Conservation (phyloP, 352 stramenopile genomes). For the Lagenidium sp. region DNA sequence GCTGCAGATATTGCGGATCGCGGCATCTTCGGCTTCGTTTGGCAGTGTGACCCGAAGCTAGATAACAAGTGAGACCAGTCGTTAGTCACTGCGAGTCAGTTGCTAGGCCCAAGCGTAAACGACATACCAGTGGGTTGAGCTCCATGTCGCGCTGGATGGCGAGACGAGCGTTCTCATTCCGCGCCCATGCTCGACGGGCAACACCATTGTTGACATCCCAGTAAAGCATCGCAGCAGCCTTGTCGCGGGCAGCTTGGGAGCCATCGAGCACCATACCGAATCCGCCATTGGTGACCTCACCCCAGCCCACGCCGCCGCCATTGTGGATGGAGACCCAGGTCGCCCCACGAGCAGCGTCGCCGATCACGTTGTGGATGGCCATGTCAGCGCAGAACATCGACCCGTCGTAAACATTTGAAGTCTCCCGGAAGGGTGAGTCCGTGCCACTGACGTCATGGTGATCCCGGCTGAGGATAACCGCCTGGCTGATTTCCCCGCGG, state of each 20-base stretch:
- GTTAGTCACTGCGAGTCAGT: slow-evolving; percentile 4
- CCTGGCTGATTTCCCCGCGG: slow-evolving; percentile 45
- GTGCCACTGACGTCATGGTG: slow-evolving; percentile 87
- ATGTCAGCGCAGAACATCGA: slow-evolving; percentile 86
- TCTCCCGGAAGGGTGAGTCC: slow-evolving; percentile 86
- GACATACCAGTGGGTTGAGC: slow-evolving; percentile 50
- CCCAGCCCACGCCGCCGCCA: slow-evolving; percentile 82
- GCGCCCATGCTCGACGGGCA: slow-evolving; percentile 63
- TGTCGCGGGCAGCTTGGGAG: slow-evolving; percentile 45
- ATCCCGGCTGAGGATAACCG: slow-evolving; percentile 79
- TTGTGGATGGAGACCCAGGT: slow-evolving; percentile 88
- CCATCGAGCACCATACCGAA: slow-evolving; percentile 86
- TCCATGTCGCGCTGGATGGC: slow-evolving; percentile 82
- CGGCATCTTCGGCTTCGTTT: slow-evolving; percentile 29
- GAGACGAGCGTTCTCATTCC: slow-evolving; percentile 80
- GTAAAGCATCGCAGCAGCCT: slow-evolving; percentile 66
- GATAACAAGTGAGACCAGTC: no score
- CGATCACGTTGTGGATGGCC: slow-evolving; percentile 86
- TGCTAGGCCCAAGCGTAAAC: not conserved
- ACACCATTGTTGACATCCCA: slow-evolving; percentile 90
- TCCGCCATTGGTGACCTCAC: slow-evolving; percentile 84
- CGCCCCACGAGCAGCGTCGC: slow-evolving; percentile 70
- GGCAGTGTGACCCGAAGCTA: slow-evolving; percentile 49
- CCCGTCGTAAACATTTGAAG: slow-evolving; percentile 81
- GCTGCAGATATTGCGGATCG: slow-evolving; percentile 30